Base-by-base conservation (phyloP, 2,329 filamentous ascomycete species). In the Diaporthe nobilis region DNA sequence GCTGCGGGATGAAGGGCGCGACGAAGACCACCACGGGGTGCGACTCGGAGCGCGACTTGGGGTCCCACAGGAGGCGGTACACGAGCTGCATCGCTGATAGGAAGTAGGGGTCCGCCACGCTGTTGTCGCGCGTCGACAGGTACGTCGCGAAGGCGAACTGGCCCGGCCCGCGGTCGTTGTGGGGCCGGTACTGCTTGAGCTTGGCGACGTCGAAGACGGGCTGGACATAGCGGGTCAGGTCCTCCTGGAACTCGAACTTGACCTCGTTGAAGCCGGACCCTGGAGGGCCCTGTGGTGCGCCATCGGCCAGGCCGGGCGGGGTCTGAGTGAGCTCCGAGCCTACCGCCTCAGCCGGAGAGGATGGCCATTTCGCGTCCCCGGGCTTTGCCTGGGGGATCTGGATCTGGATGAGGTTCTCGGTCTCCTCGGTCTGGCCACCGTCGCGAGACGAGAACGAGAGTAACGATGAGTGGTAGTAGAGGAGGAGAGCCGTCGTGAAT, bases 51-150 rank as follows among this genome's bases (percentile, higher is more conserved):
- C 73, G 73, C 13, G 75, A 77, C 34, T 51, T 63, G 55, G 75
- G 73, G 55, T 75, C 75, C 75, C 75, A 77, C 0, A 77, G 73
- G n/a, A 77, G 31, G 15, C 75, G 75, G 70, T 77, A 73, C 39
- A 77, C 73, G 58, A 75, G 75, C 61, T 77, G 75, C 75, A 75
- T 74, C n/a, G 75, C 75, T 2, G 75, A 75, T 28, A 77, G 68
- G 70, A 77, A 77, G 73, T 77, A 77, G 5, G 75, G 75, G 63
- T 77, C 75, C 53, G 74, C 68, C 42, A 73, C 42, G 42, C 34
- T 75, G 73, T 65, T 75, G 73, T 73, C 74, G 60, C 75, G 75
- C 72, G 74, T 77, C 22, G 75, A 75, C 25, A 77, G 73, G 57
- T 77, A 77, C 34, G 75, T 77, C 31, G 68, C 75, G 70, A 68